phyloP scores from a whole-genome alignment of 495 filamentous ascomycete genomes.

The Talaromyces proteolyticus region DNA sequence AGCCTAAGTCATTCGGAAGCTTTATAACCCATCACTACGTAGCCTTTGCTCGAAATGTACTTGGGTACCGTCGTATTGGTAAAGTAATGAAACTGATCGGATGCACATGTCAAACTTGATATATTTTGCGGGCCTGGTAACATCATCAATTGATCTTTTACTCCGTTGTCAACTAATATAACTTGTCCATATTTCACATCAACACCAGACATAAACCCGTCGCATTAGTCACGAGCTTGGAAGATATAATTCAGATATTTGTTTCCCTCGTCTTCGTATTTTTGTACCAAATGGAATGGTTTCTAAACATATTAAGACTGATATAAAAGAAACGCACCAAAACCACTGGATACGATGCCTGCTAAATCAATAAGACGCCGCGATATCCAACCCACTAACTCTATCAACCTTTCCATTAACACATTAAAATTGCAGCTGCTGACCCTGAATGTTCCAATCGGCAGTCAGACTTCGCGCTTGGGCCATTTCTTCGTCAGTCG shows the following conservation, averaged over 20 bases:
- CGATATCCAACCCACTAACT: too few species aligned
- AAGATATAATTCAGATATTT: conserved; percentile 1
- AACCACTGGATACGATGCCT: too few species aligned
- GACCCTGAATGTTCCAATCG: neutral
- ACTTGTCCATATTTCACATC: conserved; percentile 14
- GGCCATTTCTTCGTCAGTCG: conserved; percentile 37
- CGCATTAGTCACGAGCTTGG: conserved; percentile 9
- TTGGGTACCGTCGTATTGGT: conserved; percentile 50
- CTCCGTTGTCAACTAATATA: conserved; percentile 8
- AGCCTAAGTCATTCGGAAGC: conserved; percentile 46
- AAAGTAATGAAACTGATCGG: conserved; percentile 48
- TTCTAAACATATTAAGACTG: too few species aligned
- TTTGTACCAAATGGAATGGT: conserved; percentile 9
- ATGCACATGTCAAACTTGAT: conserved; percentile 54
- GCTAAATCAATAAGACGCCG: too few species aligned
- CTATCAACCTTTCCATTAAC: conserved; percentile 11
- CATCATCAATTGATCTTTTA: conserved; percentile 6
- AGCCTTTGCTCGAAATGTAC: conserved; percentile 49
- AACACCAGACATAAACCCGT: conserved; percentile 15
- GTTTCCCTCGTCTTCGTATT: conserved; percentile 8
- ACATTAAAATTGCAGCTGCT: neutral
- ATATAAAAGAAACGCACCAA: too few species aligned
- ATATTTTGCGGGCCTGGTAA: conserved; percentile 23
- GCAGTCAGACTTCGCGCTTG: conserved; percentile 10
- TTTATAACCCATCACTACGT: conserved; percentile 51